These are phyloP conservation scores for Fraxinus pennsylvanica DNA, from an alignment of 257 asterid genomes.

Conservation along the genomic window DNA sequence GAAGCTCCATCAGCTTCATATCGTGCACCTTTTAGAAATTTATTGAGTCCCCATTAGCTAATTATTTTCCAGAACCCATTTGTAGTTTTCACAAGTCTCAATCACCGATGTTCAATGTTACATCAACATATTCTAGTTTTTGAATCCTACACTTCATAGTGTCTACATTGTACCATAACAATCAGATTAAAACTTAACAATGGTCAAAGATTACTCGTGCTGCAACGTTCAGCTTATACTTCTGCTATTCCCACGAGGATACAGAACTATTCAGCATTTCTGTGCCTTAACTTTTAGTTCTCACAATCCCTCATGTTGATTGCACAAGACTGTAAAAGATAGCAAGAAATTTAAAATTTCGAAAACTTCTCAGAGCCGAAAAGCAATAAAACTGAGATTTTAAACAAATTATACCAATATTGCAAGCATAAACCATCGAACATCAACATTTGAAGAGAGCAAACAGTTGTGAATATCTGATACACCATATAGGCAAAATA, in stretches of 20 bases:
- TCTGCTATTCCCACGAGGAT: slow-evolving; percentile 7
- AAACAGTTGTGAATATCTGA: neutral
- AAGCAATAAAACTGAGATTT: slow-evolving; percentile 5
- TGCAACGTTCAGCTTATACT: neutral
- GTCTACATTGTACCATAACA: too few species aligned
- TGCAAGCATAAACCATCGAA: neutral
- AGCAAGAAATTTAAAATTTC: neutral
- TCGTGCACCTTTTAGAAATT: neutral
- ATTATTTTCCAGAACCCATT: neutral
- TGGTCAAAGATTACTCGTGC: too few species aligned
- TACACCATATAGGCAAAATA: neutral
- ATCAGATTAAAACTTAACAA: too few species aligned
- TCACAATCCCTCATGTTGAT: too few species aligned
- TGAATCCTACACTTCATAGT: too few species aligned
- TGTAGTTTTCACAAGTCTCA: neutral
- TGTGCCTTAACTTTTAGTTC: neutral
- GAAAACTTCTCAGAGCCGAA: slow-evolving; percentile 2
- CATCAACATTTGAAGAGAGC: neutral
- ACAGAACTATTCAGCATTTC: neutral
- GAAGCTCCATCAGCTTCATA: too few species aligned
- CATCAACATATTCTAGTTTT: too few species aligned
- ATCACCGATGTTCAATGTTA: too few species aligned
- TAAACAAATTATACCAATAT: neutral
- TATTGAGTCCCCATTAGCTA: neutral
- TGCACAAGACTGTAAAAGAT: neutral